Base-by-base conservation (phyloP, 805 yeast genomes). In the Cyberlindnera maclurae region DNA sequence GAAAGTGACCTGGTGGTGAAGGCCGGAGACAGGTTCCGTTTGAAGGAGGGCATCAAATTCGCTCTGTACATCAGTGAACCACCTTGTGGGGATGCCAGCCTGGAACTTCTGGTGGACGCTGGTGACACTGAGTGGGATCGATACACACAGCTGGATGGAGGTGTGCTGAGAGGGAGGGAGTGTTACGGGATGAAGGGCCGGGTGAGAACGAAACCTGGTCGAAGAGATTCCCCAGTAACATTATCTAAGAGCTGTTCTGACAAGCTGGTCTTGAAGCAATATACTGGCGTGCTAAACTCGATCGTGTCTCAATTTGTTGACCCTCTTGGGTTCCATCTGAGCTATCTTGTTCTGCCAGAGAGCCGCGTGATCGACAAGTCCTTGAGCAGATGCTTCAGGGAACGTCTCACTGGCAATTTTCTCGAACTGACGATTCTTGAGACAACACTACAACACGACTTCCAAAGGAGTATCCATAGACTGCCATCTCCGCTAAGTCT, bases 201-300 rank as follows among this genome's bases (percentile, higher is more conserved):
- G 8, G 88, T 90, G 1, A 67, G 98, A 45, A 89, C 97, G 0
- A 90, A 93, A 54, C 98, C 97, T 0, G 98, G 98, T 2, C 59
- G 97, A 36, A 57, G 67, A 22, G 97, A 93, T 55, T 82, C 96
- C 3, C 70, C 72, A 2, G 45, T 77, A 4, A 73, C 95, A 0
- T 58, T 72, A 35, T 83, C 94, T 24, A 90, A 88, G 57, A 85
- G 96, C 1, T 90, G 97, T 56, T 77, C 94, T 1, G 97, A 90
- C 57, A 90, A 90, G 52, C 57, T 90, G 18, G 69, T 84, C 31
- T 37, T 80, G 35, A 70, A 70, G 42, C 96, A 86, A 55, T 59
- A 63, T 27, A 63, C 66, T 0, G 82, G 87, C 0, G 35, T 81
- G 3, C 55, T 73, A 31, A 79, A 71, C 47, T 52, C 73, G 4